Evolutionary conservation across 768 basidiomycete genomes (phyloP).

Genomic region (Leucosporidium yakuticum): DNA sequence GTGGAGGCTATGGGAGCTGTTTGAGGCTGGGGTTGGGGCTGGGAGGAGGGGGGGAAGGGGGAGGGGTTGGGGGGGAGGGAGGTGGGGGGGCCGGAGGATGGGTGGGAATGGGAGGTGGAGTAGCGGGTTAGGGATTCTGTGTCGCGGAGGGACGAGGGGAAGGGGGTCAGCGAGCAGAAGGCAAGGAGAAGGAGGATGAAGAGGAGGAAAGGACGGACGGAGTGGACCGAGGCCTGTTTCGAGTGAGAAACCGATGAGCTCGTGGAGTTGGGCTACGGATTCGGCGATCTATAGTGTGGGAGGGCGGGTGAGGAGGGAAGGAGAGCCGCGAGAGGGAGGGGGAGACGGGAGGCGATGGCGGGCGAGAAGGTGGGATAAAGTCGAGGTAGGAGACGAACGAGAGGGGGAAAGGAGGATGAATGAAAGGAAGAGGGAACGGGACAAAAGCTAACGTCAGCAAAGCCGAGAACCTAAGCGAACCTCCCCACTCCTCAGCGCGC

Average conservation of each 20-base stretch:
- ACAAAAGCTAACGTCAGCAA: no score
- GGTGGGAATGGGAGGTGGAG: background rate
- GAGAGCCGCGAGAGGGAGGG: background rate
- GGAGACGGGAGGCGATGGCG: no score
- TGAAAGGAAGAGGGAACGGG: no score
- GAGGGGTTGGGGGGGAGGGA: background rate
- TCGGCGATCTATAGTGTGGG: conserved; percentile 34
- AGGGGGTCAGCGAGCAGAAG: background rate
- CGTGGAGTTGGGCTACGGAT: conserved; percentile 34
- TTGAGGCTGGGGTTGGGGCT: background rate
- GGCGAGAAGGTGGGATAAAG: no score
- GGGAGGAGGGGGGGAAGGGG: background rate
- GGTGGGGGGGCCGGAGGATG: conserved; percentile 2
- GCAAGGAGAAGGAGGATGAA: background rate
- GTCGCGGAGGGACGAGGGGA: no score
- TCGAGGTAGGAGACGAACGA: no score
- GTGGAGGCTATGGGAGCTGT: background rate
- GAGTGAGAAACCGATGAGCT: conserved; percentile 30
- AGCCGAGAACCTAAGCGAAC: no score
- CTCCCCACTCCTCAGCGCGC: no score
- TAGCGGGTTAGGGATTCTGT: conserved; percentile 27
- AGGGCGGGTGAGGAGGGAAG: no score
- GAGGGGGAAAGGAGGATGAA: no score
- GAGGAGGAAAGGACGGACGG: conserved; percentile 4
- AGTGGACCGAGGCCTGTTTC: conserved; percentile 23